Evolutionary conservation across 2,329 filamentous ascomycete species (phyloP), one percentile per base, ranked within the genome.

Genomic region (Aspergillus fischeri): DNA sequence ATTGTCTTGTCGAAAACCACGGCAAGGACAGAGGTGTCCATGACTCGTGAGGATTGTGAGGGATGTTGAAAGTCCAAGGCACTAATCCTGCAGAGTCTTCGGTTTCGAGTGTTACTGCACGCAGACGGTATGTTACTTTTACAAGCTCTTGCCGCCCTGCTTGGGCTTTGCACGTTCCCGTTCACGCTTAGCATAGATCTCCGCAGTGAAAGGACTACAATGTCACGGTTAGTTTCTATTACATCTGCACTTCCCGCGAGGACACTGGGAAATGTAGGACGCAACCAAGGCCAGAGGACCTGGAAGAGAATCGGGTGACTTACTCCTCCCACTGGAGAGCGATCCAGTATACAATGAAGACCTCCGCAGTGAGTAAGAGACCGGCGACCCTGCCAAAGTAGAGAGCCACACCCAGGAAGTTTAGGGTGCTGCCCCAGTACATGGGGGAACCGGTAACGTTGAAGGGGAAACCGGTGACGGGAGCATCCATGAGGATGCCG

Each of bases 381-480:
- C 94, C 94, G 0, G 93, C 94, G 0, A 92, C 92, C 78, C 92
- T 94, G 55, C 90, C 92, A 69, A 87, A 91, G 72, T 91, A 85
- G 57, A 99, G 77, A 4, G 93, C 91, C 2, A 89, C 90, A 25
- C 91, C 94, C 56, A 97, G 77, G 77, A 99, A 99, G 77, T 89
- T 93, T 83, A 96, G 82, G 25, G 93, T 94, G 60, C 88, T 91
- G 57, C 94, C 94, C 79, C 92, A 90, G 81, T 99, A 99, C 94
- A 99, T 99, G 61, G 94, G 94, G 53, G 91, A 89, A 63, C 86
- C 85, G 54, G 88, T 92, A 60, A 97, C 83, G 75, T 90, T 97
- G 83, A 99, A 99, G 2, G 94, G 94, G 73, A 99, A 99, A 14
- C 90, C 89, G 11, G 92, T 96, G 53, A 99, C 92, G 68, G 93